Base-by-base conservation (phyloP, 148 eudicot genomes). In the Spergularia marina region DNA sequence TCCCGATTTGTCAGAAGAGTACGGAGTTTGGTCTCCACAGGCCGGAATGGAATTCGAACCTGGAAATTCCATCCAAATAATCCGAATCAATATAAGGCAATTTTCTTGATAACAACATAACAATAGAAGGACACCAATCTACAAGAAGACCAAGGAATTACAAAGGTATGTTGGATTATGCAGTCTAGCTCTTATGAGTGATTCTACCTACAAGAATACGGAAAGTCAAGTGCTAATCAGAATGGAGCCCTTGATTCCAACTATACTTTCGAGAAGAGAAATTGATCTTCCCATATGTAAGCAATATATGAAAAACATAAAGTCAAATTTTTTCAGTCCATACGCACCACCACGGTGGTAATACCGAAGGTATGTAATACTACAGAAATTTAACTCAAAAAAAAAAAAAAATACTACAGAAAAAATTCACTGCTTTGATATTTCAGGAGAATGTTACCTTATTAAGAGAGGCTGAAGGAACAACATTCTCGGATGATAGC, bases 1-100 rank as follows among this genome's bases (percentile, higher is more conserved):
- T 96, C 99, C 69, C 98, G 90, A 70, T 84, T 87, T 67, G 91
- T 74, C 25, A 90, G 74, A 57, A 96, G 99, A 34, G 98, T 84
- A 66, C 84, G 79, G 77, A 96, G 76, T 84, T 96, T 88, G 18
- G 92, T 77, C 70, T 93, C 91, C 70, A 84, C 72, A 20, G 99
- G 99, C 13, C 91, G 89, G 77, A 87, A 88, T 18, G 99, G 94
- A 67, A 84, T 69, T 83, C 99, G 85, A 70, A 96, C 82, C 99
- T 96, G 91, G 75, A 86, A 44, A 59, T 76, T 53, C 4, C 53
- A 57, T 23, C 49, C 36, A 21, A 18, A 30, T 23, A 39, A 14
- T 11, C 52, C 25, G 12, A 58, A 51, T 57, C 21, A 21, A 52
- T 57, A 55, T 63, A 10, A 56, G 40, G 21, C 25, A 49, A 71